These are phyloP conservation scores for Rubus idaeus DNA, from an alignment of 306 rosid species.

Conservation along the genomic window DNA sequence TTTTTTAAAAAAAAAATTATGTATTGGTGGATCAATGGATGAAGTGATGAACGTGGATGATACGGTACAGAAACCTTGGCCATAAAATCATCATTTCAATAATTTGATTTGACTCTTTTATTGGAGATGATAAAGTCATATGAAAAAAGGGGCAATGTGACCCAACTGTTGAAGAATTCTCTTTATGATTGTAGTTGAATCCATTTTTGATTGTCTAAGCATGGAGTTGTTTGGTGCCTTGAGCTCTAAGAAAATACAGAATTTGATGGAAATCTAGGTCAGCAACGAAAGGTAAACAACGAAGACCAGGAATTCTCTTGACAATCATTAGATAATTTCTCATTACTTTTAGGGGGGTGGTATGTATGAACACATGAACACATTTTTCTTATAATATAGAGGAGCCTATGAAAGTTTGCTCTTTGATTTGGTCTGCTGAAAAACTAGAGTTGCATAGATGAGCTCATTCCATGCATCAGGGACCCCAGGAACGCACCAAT, in stretches of 20 bases:
- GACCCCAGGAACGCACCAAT: slow-evolving; percentile 96
- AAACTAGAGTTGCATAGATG: slow-evolving; percentile 62
- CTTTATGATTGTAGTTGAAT: background rate
- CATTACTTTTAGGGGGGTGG: background rate
- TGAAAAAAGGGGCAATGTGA: background rate
- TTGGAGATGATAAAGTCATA: background rate
- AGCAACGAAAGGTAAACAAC: background rate
- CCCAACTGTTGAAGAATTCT: background rate
- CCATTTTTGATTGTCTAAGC: background rate
- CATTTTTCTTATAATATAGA: background rate
- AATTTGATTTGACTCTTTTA: background rate
- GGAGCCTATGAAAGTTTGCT: slow-evolving; percentile 12
- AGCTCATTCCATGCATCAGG: slow-evolving; percentile 96
- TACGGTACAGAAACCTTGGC: background rate
- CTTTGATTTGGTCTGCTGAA: slow-evolving; percentile 43
- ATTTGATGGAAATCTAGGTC: background rate
- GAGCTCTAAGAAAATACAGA: background rate
- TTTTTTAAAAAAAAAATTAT: no score
- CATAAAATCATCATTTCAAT: background rate
- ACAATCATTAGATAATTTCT: background rate
- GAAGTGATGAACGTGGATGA: no score
- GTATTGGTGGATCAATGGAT: no score
- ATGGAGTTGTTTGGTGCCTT: background rate
- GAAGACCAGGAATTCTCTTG: slow-evolving; percentile 8
- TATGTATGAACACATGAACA: background rate